Percentiles rank a stretch among this genome's conserved stretches.
phyloP scores from a whole-genome alignment of 768 basidiomycete species.

The Boletus pseudo-olivaceus region DNA sequence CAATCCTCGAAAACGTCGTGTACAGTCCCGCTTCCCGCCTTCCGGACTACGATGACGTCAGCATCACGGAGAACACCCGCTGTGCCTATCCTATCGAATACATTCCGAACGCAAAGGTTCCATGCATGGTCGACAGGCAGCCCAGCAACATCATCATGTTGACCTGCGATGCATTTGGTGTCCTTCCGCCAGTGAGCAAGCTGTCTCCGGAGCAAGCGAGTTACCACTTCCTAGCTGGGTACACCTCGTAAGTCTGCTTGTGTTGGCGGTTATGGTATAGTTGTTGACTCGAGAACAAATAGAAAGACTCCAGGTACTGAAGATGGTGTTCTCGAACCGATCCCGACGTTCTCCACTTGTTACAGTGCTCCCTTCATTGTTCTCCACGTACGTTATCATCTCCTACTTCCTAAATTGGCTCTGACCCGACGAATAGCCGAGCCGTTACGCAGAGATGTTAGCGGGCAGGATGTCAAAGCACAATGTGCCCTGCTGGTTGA shows the following conservation, averaged over 20 bases:
- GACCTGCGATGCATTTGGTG: constrained; percentile 97
- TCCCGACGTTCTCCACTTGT: constrained; percentile 98
- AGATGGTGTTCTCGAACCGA: constrained; percentile 96
- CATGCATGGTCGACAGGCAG: constrained; percentile 82
- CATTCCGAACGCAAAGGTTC: constrained; percentile 94
- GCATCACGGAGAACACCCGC: constrained; percentile 98
- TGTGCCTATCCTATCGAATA: constrained; percentile 99
- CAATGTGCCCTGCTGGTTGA: constrained; percentile 93
- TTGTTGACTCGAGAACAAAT: constrained; percentile 17
- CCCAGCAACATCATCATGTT: constrained; percentile 96
- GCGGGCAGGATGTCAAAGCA: constrained; percentile 88
- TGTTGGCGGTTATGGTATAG: background rate
- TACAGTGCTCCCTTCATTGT: constrained; percentile 99
- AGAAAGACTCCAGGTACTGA: constrained; percentile 99
- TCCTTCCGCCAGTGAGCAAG: constrained; percentile 92
- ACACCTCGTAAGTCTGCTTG: constrained; percentile 67
- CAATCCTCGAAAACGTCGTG: constrained; percentile 98
- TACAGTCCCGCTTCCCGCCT: constrained; percentile 80
- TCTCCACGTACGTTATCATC: constrained; percentile 62
- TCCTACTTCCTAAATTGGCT: background rate
- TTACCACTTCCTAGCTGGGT: constrained; percentile 97
- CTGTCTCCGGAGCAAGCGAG: constrained; percentile 92
- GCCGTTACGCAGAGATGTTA: constrained; percentile 96
- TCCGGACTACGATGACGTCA: constrained; percentile 94
- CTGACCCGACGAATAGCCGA: constrained; percentile 49